These are phyloP conservation scores for Tephrocybe sp. DNA, from an alignment of 768 basidiomycete species.

Conservation along the genomic window DNA sequence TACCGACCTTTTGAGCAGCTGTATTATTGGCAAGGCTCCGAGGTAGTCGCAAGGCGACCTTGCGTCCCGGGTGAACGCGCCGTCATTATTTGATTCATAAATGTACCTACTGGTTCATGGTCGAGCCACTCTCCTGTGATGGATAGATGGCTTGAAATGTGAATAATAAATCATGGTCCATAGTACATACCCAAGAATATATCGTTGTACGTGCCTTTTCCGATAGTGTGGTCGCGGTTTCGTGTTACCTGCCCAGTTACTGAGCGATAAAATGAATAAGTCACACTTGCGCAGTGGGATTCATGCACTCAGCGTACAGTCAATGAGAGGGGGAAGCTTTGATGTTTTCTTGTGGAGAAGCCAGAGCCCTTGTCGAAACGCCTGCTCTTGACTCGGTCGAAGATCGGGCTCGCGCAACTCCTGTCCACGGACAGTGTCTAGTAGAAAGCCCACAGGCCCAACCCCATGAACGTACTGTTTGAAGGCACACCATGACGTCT, in stretches of 20 bases:
- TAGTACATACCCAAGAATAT: conserved; percentile 33
- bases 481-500: conserved; percentile 42
- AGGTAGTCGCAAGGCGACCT: conserved; percentile 42
- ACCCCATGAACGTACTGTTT: conserved; percentile 27
- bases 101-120: conserved; percentile 28
- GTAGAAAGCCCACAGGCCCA: neutral
- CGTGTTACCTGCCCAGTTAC: conserved; percentile 42
- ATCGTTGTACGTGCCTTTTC: conserved; percentile 38
- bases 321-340: conserved; percentile 40
- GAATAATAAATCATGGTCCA: neutral
- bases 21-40: conserved; percentile 32
- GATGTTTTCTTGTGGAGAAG: conserved; percentile 36
- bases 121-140: conserved; percentile 42
- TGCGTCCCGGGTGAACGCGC: neutral
- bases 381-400: conserved; percentile 27
- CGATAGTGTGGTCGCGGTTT: conserved; percentile 27
- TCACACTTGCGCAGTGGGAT: neutral
- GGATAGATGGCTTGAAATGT: neutral
- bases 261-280: no score
- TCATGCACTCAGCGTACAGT: conserved; percentile 30
- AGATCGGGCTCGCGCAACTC: conserved; percentile 35
- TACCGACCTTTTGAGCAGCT: conserved; percentile 34
- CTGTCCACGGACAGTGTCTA: conserved; percentile 24
- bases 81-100: conserved; percentile 1
- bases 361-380: conserved; percentile 39